A percentile compares a stretch with the other conserved stretches of the same genome.
Conservation (phyloP, 2,329 filamentous ascomycete genomes). For the Colletotrichum liriopes region DNA sequence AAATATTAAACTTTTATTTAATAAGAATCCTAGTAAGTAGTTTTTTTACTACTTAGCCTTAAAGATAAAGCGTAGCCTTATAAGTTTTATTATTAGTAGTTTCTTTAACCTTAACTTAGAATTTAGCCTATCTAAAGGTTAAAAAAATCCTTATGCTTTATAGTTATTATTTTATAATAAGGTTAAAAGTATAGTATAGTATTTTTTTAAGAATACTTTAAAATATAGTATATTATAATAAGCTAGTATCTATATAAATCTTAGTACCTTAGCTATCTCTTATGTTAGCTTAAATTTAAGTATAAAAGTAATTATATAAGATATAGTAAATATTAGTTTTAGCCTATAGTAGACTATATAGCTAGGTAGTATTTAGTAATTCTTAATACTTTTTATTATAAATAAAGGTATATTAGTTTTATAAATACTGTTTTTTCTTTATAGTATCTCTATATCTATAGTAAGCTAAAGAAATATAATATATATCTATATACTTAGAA, state of each 20-base stretch:
- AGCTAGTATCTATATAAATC: background rate
- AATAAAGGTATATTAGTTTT: background rate
- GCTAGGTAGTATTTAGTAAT: no score
- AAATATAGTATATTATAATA: background rate
- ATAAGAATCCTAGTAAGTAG: background rate
- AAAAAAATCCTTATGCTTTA: background rate
- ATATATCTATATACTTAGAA: background rate
- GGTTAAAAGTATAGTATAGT: background rate
- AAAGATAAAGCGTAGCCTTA: background rate
- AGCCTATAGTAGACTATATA: no score
- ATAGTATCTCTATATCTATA: background rate
- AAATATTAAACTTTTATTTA: background rate
- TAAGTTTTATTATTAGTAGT: no score
- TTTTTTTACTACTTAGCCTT: background rate
- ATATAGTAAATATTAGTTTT: no score
- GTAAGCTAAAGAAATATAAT: background rate
- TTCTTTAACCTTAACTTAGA: background rate
- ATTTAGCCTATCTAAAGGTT: background rate
- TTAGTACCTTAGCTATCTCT: background rate
- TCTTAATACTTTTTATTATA: background rate
- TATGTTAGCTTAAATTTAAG: background rate
- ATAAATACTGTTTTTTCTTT: background rate
- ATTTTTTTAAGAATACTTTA: background rate
- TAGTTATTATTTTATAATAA: background rate
- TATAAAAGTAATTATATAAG: no score